A percentile compares a stretch with the other conserved stretches of the same genome.
These are phyloP conservation scores for Adansonia digitata DNA, from an alignment of 345 rosid genomes.

Conservation along the genomic window DNA sequence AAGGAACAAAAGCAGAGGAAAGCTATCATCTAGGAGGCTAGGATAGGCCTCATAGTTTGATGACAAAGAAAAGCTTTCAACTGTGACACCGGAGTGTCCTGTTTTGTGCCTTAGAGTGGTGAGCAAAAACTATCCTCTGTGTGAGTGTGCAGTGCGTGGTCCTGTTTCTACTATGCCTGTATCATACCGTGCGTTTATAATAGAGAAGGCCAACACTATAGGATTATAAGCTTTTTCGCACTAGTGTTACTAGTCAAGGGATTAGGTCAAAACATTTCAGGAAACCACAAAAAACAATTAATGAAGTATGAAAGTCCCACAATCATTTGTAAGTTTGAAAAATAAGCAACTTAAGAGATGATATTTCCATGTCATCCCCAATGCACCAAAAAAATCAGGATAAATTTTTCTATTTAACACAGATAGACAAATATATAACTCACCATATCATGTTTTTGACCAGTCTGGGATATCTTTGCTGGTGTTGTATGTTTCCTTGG, in stretches of 20 bases:
- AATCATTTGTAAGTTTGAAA: not conserved
- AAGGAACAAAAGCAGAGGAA: not conserved
- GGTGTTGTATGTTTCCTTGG: constrained; percentile 37
- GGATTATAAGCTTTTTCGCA: not conserved
- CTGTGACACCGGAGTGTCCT: too few species aligned
- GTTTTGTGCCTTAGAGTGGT: too few species aligned
- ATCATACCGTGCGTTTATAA: not conserved
- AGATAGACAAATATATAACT: constrained; percentile 15
- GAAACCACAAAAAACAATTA: not conserved
- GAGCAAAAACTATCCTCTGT: too few species aligned
- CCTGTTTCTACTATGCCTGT: too few species aligned
- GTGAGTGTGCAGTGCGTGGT: too few species aligned
- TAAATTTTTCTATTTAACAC: not conserved
- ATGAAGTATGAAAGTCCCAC: not conserved
- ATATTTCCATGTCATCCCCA: constrained; percentile 3
- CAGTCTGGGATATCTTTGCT: constrained; percentile 32
- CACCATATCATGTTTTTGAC: constrained; percentile 39
- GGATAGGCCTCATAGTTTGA: not conserved
- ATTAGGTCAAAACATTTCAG: not conserved
- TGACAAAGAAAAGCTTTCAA: not conserved
- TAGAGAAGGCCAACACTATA: not conserved
- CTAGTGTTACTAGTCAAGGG: not conserved
- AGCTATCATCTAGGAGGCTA: not conserved
- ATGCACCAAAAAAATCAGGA: not conserved
- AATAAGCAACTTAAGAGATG: constrained; percentile 5